A percentile compares a stretch with the other conserved stretches of the same genome.
Conservation (phyloP, 2,329 filamentous ascomycete species). For the Epichloe glyceriae region DNA sequence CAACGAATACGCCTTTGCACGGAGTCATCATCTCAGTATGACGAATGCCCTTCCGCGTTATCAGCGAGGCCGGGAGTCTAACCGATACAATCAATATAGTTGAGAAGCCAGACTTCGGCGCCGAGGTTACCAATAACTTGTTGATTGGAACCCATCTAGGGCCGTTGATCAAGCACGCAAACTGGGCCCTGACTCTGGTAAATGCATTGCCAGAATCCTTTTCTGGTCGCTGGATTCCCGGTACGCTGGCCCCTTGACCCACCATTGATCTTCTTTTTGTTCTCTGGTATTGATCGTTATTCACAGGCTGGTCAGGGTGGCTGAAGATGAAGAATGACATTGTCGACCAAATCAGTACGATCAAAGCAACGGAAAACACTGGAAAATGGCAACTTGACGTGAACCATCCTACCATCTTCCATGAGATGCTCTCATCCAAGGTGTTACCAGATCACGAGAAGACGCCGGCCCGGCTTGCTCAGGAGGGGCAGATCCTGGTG, state of each 20-base stretch:
- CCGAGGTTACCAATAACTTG: slow-evolving; percentile 22
- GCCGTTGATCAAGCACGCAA: slow-evolving; percentile 23
- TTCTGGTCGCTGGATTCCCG: slow-evolving; percentile 21
- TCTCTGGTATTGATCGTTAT: slow-evolving; percentile 11
- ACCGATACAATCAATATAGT: slow-evolving; percentile 11
- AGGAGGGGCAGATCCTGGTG: slow-evolving; percentile 26
- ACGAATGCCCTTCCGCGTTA: not conserved
- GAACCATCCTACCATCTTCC: slow-evolving; percentile 24
- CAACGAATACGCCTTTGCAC: slow-evolving; percentile 27
- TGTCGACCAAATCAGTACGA: slow-evolving; percentile 20
- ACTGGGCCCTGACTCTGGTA: slow-evolving; percentile 22
- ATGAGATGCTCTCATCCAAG: slow-evolving; percentile 19
- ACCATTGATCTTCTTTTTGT: slow-evolving; percentile 3
- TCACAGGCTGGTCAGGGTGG: slow-evolving; percentile 22
- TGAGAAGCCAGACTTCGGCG: slow-evolving; percentile 22
- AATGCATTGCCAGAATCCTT: slow-evolving; percentile 23
- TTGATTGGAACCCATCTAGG: slow-evolving; percentile 25
- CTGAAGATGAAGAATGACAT: slow-evolving; percentile 27
- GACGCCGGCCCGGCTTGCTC: slow-evolving; percentile 19
- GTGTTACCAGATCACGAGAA: slow-evolving; percentile 22
- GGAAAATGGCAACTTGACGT: slow-evolving; percentile 21
- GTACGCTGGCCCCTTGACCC: slow-evolving; percentile 9
- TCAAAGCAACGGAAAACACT: slow-evolving; percentile 21
- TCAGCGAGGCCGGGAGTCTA: not conserved
- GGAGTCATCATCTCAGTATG: slow-evolving; percentile 19